Conservation (phyloP, 805 yeast species). For the Kuraishia floccosa region DNA sequence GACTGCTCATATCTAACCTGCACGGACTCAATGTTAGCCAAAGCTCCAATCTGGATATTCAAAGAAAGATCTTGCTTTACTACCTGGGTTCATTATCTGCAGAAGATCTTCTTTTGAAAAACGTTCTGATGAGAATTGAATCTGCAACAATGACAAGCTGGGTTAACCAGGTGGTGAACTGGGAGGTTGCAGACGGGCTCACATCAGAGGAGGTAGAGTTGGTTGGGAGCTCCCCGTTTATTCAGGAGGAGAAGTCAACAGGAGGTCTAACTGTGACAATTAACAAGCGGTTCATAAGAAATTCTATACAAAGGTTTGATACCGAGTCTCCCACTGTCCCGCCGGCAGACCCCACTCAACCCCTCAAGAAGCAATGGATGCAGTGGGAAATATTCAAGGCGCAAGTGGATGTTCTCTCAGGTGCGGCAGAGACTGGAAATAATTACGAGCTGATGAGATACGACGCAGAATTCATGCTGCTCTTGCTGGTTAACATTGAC, state of each 20-base stretch:
- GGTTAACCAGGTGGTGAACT: slow-evolving; percentile 47
- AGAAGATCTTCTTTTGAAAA: slow-evolving; percentile 52
- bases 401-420: slow-evolving; percentile 6
- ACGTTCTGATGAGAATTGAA: slow-evolving; percentile 49
- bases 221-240: slow-evolving; percentile 31
- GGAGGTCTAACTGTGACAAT: slow-evolving; percentile 39
- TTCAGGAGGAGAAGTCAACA: slow-evolving; percentile 26
- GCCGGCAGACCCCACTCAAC: slow-evolving; percentile 2
- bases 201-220: slow-evolving; percentile 29
- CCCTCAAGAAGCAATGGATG: slow-evolving; percentile 12
- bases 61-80: slow-evolving; percentile 35
- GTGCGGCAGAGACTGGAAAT: slow-evolving; percentile 8
- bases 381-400: slow-evolving; percentile 18
- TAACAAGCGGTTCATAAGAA: slow-evolving; percentile 34
- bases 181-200: slow-evolving; percentile 48
- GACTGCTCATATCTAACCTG: slow-evolving; percentile 36
- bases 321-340: slow-evolving; percentile 18
- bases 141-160: slow-evolving; percentile 37
- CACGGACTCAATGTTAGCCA: slow-evolving; percentile 31
- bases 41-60: slow-evolving; percentile 34
- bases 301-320: slow-evolving; percentile 29
- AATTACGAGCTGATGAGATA: slow-evolving; percentile 25
- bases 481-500: slow-evolving; percentile 50
- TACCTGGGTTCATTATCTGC: slow-evolving; percentile 55
- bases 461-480: slow-evolving; percentile 62